Evolutionary conservation across 208 protist genomes (phyloP).

Genomic region (Wallacemonas collosoma): DNA sequence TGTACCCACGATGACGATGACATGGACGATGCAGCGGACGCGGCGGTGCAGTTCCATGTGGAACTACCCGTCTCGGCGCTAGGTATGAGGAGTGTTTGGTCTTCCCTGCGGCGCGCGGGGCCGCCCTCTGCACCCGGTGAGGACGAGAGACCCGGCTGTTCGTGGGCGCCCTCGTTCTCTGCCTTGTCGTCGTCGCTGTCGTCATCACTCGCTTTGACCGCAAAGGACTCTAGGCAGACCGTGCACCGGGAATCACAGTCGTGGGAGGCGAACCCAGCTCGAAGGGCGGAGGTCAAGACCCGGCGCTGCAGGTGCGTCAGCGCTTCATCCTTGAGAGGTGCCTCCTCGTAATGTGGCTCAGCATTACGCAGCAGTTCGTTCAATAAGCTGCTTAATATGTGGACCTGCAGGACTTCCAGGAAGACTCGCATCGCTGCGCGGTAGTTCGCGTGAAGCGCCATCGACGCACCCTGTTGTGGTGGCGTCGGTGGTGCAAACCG

Average conservation of each 20-base stretch:
- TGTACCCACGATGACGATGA: too few relatives aligned
- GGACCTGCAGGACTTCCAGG: conserved; percentile 1
- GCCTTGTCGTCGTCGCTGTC: not conserved
- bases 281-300: not conserved
- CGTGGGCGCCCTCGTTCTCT: not conserved
- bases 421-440: not conserved
- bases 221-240: conserved; percentile 42
- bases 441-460: not conserved
- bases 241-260: conserved; percentile 23
- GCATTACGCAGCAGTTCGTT: not conserved
- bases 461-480: not conserved
- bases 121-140: not conserved
- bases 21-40: too few relatives aligned
- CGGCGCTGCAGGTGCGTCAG: conserved; percentile 8
- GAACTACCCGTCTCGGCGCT: not conserved
- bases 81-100: not conserved
- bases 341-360: conserved; percentile 9
- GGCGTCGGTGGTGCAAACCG: not conserved
- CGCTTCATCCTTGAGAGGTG: not conserved
- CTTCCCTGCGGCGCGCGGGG: not conserved
- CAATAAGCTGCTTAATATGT: not conserved
- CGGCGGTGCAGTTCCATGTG: not conserved
- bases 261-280: not conserved
- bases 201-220: conserved; percentile 1
- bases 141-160: not conserved